Evolutionary conservation across 352 stramenopile genomes (phyloP).

Genomic region (Pythium coloratum): DNA sequence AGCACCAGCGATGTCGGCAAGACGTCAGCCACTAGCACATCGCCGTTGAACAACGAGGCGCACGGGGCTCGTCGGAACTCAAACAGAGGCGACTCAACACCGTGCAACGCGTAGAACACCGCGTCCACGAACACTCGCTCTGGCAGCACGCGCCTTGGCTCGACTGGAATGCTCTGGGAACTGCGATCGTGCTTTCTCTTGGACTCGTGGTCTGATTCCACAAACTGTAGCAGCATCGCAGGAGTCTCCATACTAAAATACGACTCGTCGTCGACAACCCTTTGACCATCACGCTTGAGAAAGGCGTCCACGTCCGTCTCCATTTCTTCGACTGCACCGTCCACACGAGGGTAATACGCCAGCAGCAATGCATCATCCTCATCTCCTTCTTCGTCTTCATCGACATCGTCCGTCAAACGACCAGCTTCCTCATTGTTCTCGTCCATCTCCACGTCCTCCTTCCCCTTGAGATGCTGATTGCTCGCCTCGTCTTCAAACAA

Average conservation of each 20-base stretch:
- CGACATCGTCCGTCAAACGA: constrained; percentile 4
- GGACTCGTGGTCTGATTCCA: constrained; percentile 15
- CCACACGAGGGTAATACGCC: constrained; percentile 39
- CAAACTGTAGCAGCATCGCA: background rate
- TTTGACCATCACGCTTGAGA: constrained; percentile 1
- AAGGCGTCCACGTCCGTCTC: constrained; percentile 8
- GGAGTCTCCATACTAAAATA: constrained; percentile 21
- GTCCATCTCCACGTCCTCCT: constrained; percentile 26
- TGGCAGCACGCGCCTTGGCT: constrained; percentile 38
- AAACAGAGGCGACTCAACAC: constrained; percentile 54
- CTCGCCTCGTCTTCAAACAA: background rate
- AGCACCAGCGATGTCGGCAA: constrained; percentile 24
- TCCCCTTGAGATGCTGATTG: background rate
- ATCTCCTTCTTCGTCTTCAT: constrained; percentile 14
- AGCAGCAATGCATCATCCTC: constrained; percentile 38
- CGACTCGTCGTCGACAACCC: background rate
- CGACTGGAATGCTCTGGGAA: background rate
- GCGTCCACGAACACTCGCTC: constrained; percentile 50
- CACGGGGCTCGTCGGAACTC: constrained; percentile 23
- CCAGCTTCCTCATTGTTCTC: constrained; percentile 5
- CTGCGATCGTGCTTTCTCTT: background rate
- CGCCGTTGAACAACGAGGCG: constrained; percentile 31
- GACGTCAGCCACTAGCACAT: constrained; percentile 33
- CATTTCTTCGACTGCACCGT: background rate
- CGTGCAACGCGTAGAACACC: constrained; percentile 58